These are phyloP conservation scores for Entophlyctis luteolus DNA, from an alignment of 192 early-diverging fungal genomes.

Conservation along the genomic window DNA sequence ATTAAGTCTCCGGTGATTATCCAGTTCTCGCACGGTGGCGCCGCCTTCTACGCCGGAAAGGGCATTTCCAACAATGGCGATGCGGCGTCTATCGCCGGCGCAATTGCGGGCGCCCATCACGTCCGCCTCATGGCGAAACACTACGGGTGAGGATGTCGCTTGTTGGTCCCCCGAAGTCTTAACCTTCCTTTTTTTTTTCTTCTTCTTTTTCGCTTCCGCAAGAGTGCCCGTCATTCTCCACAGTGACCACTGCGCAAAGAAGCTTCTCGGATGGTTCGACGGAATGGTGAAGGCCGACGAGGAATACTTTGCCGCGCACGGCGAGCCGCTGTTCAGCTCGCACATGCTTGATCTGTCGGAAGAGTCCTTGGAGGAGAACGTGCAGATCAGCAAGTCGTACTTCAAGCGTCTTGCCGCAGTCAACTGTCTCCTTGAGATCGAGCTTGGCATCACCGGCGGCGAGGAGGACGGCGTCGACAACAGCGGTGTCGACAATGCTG, in stretches of 20 bases:
- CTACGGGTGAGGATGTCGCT: constrained; percentile 47
- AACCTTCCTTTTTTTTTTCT: not conserved
- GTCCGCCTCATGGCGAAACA: constrained; percentile 75
- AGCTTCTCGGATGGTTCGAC: constrained; percentile 95
- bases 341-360: constrained; percentile 98
- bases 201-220: not conserved
- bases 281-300: constrained; percentile 95
- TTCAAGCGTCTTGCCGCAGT: constrained; percentile 86
- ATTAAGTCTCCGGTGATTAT: constrained; percentile 89
- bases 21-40: constrained; percentile 93
- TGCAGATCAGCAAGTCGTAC: constrained; percentile 83
- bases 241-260: constrained; percentile 91
- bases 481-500: constrained; percentile 81
- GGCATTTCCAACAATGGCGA: constrained; percentile 85
- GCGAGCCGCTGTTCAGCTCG: constrained; percentile 93
- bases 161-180: not conserved
- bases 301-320: constrained; percentile 85
- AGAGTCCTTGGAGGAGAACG: constrained; percentile 92
- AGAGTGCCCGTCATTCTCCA: constrained; percentile 13
- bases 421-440: constrained; percentile 91
- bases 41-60: constrained; percentile 90
- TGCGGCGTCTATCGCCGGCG: constrained; percentile 82
- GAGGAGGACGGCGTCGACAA: constrained; percentile 99
- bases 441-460: constrained; percentile 97
- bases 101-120: constrained; percentile 87